Evolutionary conservation across 208 protist species (phyloP).

Genomic region (Vickermania ingenoplastis): DNA sequence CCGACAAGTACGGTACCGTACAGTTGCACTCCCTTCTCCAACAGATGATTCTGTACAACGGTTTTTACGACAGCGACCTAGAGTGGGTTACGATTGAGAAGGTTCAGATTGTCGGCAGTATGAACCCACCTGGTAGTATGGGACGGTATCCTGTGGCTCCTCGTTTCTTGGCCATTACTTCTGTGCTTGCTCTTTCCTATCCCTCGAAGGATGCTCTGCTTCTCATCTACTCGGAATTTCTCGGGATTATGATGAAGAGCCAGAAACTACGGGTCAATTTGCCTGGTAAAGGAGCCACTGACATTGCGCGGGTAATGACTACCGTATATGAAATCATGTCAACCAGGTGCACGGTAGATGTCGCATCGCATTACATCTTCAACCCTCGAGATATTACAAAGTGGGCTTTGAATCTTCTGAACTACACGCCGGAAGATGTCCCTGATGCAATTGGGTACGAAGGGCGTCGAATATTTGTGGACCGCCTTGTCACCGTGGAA

Average conservation of each 20-base stretch:
- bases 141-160: conserved; percentile 90
- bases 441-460: conserved; percentile 91
- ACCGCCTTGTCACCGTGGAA: conserved; percentile 87
- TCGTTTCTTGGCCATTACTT: conserved; percentile 95
- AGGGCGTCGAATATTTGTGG: conserved; percentile 90
- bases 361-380: conserved; percentile 96
- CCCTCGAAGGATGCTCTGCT: conserved; percentile 89
- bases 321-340: conserved; percentile 90
- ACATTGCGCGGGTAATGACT: conserved; percentile 91
- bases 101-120: conserved; percentile 94
- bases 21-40: conserved; percentile 96
- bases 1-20: conserved; percentile 96
- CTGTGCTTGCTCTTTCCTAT: conserved; percentile 91
- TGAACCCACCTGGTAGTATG: conserved; percentile 94
- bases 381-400: conserved; percentile 95
- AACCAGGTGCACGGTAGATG: conserved; percentile 89
- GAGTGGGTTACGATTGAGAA: conserved; percentile 95
- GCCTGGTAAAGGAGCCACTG: conserved; percentile 54
- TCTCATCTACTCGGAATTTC: conserved; percentile 91
- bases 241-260: conserved; percentile 86
- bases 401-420: conserved; percentile 89
- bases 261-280: conserved; percentile 56
- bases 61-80: conserved; percentile 93
- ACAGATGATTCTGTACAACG: conserved; percentile 95
- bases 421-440: conserved; percentile 82